These are phyloP conservation scores for Kwoniella dendrophila DNA, from an alignment of 768 basidiomycete genomes.

Conservation along the genomic window DNA sequence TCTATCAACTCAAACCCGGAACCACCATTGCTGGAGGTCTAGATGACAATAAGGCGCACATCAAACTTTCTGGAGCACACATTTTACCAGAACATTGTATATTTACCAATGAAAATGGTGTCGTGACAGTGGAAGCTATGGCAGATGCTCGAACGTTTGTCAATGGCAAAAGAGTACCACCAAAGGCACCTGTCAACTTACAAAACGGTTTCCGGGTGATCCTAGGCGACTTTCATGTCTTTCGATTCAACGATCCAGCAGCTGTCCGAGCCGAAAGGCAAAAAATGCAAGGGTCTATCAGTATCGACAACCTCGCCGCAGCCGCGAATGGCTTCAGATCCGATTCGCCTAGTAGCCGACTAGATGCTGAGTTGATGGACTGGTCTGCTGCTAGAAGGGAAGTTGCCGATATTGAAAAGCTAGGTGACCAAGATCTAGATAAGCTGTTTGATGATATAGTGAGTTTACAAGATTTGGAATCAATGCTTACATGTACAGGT, in stretches of 20 bases:
- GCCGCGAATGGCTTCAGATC: conserved; percentile 22
- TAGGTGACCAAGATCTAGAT: conserved; percentile 86
- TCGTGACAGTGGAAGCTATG: conserved; percentile 77
- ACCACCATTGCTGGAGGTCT: conserved; percentile 80
- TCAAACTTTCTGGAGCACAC: conserved; percentile 87
- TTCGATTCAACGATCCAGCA: conserved; percentile 71
- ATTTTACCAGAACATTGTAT: conserved; percentile 91
- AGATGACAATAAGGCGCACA: conserved; percentile 78
- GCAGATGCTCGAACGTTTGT: conserved; percentile 76
- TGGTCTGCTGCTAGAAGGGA: conserved; percentile 98
- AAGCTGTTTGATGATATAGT: conserved; percentile 87
- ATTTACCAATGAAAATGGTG: conserved; percentile 83
- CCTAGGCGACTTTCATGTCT: conserved; percentile 95
- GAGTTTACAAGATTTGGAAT: conserved; percentile 69
- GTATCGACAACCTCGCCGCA: conserved; percentile 30
- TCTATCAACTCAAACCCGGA: conserved; percentile 82
- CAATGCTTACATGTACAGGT: conserved; percentile 27
- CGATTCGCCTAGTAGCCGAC: conserved; percentile 29
- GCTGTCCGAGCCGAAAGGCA: conserved; percentile 45
- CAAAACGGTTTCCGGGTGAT: conserved; percentile 96
- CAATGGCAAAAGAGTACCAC: conserved; percentile 83
- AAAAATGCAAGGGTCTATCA: conserved; percentile 32
- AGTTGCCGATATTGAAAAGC: conserved; percentile 86
- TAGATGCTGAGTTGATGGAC: conserved; percentile 61
- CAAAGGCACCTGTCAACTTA: conserved; percentile 78